Evolutionary conservation across 2,329 filamentous ascomycete species (phyloP).

Genomic region (Mycosphaerella sp.): DNA sequence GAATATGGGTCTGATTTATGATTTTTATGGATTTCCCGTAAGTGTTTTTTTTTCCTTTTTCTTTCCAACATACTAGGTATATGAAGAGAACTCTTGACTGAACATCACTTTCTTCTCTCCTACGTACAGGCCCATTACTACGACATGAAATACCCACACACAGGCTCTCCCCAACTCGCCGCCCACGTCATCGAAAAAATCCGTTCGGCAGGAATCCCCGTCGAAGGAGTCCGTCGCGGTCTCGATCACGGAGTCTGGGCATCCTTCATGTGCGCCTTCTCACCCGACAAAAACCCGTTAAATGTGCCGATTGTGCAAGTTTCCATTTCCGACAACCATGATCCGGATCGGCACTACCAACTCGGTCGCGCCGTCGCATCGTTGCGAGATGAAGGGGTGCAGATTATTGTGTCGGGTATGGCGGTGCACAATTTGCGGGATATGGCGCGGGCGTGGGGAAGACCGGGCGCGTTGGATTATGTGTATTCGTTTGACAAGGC

Average conservation of each 20-base stretch:
- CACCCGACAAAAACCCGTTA: conserved; percentile 35
- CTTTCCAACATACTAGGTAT: too few species aligned
- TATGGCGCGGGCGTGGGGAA: conserved; percentile 22
- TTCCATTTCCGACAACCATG: conserved; percentile 59
- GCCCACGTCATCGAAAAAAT: conserved; percentile 52
- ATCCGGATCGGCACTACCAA: conserved; percentile 59
- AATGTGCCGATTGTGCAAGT: conserved; percentile 62
- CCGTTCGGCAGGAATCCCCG: conserved; percentile 52
- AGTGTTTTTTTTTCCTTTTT: neutral
- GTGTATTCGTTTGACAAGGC: conserved; percentile 32
- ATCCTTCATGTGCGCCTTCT: conserved; percentile 55
- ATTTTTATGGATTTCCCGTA: conserved; percentile 65
- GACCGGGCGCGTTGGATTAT: conserved; percentile 30
- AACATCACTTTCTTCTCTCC: too few species aligned
- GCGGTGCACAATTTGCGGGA: conserved; percentile 46
- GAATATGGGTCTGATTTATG: conserved; percentile 62
- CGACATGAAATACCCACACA: conserved; percentile 58
- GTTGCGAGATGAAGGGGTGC: conserved; percentile 61
- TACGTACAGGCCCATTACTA: conserved; percentile 51
- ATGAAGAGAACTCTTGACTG: too few species aligned
- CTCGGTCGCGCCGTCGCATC: conserved; percentile 59
- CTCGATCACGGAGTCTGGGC: conserved; percentile 72
- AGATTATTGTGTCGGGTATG: conserved; percentile 68
- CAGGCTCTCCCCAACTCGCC: conserved; percentile 55
- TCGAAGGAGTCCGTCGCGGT: conserved; percentile 55